These are phyloP conservation scores for Emericellopsis cladophorae DNA, from an alignment of 2,329 filamentous ascomycete genomes.

Conservation along the genomic window DNA sequence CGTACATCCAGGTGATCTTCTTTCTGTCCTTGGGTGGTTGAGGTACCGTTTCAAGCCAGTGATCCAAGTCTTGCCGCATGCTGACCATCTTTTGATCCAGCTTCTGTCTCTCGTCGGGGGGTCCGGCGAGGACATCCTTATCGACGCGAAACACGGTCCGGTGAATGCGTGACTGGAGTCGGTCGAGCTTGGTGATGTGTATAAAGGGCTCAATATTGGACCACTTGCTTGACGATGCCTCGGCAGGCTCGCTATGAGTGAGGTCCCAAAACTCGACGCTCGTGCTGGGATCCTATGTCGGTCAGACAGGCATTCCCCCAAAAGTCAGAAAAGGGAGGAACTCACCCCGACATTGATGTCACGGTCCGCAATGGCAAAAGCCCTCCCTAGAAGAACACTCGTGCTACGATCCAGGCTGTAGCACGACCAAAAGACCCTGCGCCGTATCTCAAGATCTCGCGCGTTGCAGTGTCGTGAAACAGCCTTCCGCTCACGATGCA, in stretches of 20 bases:
- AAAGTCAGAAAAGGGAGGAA: neutral
- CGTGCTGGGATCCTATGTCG: slow-evolving; percentile 9
- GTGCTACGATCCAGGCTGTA: slow-evolving; percentile 20
- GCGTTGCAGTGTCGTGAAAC: neutral
- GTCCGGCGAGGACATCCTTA: slow-evolving; percentile 6
- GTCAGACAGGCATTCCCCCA: neutral
- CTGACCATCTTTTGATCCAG: slow-evolving; percentile 8
- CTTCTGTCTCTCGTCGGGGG: slow-evolving; percentile 1
- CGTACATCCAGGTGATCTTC: slow-evolving; percentile 13
- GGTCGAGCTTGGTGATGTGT: slow-evolving; percentile 11
- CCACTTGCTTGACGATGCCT: slow-evolving; percentile 2
- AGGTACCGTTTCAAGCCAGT: slow-evolving; percentile 8
- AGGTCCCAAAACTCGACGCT: slow-evolving; percentile 9
- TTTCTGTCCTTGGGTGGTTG: slow-evolving; percentile 9
- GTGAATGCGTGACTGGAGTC: slow-evolving; percentile 10
- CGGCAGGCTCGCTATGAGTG: slow-evolving; percentile 3
- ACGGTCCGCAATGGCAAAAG: slow-evolving; percentile 19
- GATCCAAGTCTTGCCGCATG: slow-evolving; percentile 9
- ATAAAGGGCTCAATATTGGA: slow-evolving; percentile 13
- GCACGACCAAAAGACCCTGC: slow-evolving; percentile 18
- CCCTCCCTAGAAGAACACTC: slow-evolving; percentile 17
- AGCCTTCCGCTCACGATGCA: slow-evolving; percentile 10
- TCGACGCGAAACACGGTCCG: slow-evolving; percentile 10
- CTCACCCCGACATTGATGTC: slow-evolving; percentile 16
- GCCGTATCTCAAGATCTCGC: slow-evolving; percentile 12